Conservation (phyloP, 2,329 filamentous ascomycete species). For the Colletotrichum tanaceti region DNA sequence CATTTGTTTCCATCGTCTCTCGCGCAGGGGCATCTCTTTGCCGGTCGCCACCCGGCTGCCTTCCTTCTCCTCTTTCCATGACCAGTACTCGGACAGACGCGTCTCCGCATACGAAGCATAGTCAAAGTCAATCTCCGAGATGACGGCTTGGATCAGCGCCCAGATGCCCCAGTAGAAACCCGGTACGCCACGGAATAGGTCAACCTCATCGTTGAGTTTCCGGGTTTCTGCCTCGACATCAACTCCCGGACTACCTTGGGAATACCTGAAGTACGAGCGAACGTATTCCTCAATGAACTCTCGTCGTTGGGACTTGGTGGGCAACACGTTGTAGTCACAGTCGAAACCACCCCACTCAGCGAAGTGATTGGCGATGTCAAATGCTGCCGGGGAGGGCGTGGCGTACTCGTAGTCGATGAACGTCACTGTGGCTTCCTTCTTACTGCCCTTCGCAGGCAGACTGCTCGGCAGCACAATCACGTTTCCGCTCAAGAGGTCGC, state of each 20-base stretch:
- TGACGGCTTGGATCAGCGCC: conserved; percentile 93
- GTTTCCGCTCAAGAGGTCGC: conserved; percentile 95
- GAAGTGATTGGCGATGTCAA: conserved; percentile 98
- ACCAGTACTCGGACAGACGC: conserved; percentile 90
- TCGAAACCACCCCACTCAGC: conserved; percentile 98
- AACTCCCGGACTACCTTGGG: conserved; percentile 54
- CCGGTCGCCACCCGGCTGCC: conserved; percentile 65
- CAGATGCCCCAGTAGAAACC: conserved; percentile 95
- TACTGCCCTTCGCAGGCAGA: conserved; percentile 47
- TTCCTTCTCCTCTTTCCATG: conserved; percentile 82
- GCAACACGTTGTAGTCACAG: conserved; percentile 87
- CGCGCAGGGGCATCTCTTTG: conserved; percentile 77
- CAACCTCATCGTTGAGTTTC: conserved; percentile 82
- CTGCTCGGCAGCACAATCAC: conserved; percentile 80
- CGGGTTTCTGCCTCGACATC: conserved; percentile 72
- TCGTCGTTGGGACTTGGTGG: conserved; percentile 79
- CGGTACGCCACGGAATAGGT: conserved; percentile 87
- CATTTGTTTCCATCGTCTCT: conserved; percentile 80
- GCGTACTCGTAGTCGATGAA: conserved; percentile 99
- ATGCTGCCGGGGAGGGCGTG: conserved; percentile 91
- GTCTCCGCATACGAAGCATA: conserved; percentile 92
- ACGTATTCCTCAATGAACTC: conserved; percentile 89
- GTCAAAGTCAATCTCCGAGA: conserved; percentile 96
- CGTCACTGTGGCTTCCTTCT: conserved; percentile 67
- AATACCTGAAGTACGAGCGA: conserved; percentile 73